phyloP scores from a whole-genome alignment of 2,329 filamentous ascomycete genomes.

The Immersiporthe knoxdaviesiana region DNA sequence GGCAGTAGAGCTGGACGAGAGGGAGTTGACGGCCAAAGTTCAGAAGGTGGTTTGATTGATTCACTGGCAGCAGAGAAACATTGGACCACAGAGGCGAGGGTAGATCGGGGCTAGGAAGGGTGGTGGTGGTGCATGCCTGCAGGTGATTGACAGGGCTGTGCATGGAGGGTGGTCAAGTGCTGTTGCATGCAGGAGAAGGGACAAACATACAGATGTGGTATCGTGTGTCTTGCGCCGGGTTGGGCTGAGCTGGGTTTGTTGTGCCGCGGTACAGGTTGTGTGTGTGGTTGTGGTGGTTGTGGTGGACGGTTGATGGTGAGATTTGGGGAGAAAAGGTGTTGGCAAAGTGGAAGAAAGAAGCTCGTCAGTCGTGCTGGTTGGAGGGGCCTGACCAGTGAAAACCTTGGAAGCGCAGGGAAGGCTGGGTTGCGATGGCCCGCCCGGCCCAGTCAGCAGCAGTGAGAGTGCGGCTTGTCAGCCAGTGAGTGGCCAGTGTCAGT shows the following conservation, averaged over 20 bases:
- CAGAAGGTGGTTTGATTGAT: slow-evolving; percentile 2
- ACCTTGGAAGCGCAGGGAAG: slow-evolving; percentile 12
- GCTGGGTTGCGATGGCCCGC: slow-evolving; percentile 2
- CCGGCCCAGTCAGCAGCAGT: slow-evolving; percentile 1
- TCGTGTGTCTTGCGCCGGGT: not conserved
- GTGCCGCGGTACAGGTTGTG: not conserved
- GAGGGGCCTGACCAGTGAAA: slow-evolving; percentile 14
- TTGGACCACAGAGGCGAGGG: slow-evolving; percentile 5
- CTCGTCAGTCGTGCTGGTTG: slow-evolving; percentile 7
- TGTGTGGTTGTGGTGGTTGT: not conserved
- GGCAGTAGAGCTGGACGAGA: slow-evolving; percentile 5
- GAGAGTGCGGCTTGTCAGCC: not conserved
- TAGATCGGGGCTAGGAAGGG: not conserved
- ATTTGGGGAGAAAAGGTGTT: slow-evolving; percentile 8
- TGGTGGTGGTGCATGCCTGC: slow-evolving; percentile 15
- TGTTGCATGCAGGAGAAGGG: not conserved
- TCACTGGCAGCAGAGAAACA: slow-evolving; percentile 4
- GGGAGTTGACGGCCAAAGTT: slow-evolving; percentile 5
- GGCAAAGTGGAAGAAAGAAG: slow-evolving; percentile 15
- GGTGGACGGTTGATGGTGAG: slow-evolving; percentile 9
- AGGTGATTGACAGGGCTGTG: slow-evolving; percentile 9
- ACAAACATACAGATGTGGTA: slow-evolving; percentile 18
- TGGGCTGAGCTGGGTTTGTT: not conserved
- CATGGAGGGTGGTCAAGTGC: not conserved
- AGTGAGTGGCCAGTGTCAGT: not conserved